phyloP scores from a whole-genome alignment of 768 basidiomycete species.

The Infundibulicybe gibba region DNA sequence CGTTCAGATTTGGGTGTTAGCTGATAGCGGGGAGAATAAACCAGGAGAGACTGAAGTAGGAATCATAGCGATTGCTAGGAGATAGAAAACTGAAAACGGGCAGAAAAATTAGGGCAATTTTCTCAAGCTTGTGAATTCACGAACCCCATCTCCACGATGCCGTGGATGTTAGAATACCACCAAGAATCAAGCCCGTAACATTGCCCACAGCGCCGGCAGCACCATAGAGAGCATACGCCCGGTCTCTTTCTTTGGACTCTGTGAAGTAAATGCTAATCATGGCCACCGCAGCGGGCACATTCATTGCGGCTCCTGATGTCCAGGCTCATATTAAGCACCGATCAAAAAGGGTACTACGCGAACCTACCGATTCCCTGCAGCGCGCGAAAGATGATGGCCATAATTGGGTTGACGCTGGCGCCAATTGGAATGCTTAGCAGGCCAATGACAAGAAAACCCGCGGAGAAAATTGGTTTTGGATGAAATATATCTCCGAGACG shows the following conservation, averaged over 20 bases:
- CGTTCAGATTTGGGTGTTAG: neutral
- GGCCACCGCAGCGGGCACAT: slow-evolving; percentile 39
- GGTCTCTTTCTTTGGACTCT: slow-evolving; percentile 36
- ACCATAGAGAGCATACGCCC: slow-evolving; percentile 40
- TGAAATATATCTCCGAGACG: slow-evolving; percentile 8
- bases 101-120: neutral
- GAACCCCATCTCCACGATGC: slow-evolving; percentile 37
- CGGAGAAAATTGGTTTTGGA: slow-evolving; percentile 8
- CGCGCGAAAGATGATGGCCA: slow-evolving; percentile 2
- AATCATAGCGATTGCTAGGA: slow-evolving; percentile 32
- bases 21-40: slow-evolving; percentile 8
- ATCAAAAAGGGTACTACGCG: neutral
- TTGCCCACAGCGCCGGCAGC: slow-evolving; percentile 42
- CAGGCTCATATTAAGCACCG: neutral
- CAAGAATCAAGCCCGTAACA: slow-evolving; percentile 33
- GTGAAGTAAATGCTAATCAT: slow-evolving; percentile 41
- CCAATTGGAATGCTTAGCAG: slow-evolving; percentile 3
- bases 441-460: slow-evolving; percentile 4
- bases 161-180: slow-evolving; percentile 34
- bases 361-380: slow-evolving; percentile 5
- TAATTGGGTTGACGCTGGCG: slow-evolving; percentile 3
- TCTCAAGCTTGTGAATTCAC: neutral
- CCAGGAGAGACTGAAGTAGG: slow-evolving; percentile 7
- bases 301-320: slow-evolving; percentile 34
- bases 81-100: slow-evolving; percentile 39